These are phyloP conservation scores for Aspergillus neotritici DNA, from an alignment of 2,329 filamentous ascomycete species.

Conservation along the genomic window DNA sequence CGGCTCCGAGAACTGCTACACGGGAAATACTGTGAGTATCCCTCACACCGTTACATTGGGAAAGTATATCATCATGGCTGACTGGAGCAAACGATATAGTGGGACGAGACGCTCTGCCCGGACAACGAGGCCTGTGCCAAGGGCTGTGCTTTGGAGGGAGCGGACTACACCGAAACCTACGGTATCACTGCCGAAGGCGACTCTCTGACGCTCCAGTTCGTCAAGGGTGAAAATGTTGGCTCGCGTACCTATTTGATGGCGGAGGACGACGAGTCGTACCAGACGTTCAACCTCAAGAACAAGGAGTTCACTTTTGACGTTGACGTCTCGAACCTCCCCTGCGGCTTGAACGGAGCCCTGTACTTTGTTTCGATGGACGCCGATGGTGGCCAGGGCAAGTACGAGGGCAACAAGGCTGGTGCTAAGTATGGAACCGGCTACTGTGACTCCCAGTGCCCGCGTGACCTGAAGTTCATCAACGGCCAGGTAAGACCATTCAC, in stretches of 20 bases:
- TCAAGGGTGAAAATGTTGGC: slow-evolving; percentile 40
- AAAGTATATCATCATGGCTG: too few species aligned
- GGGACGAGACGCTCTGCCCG: slow-evolving; percentile 46
- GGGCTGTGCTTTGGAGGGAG: slow-evolving; percentile 54
- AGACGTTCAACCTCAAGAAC: slow-evolving; percentile 59
- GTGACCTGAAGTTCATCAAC: slow-evolving; percentile 43
- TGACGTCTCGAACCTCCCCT: slow-evolving; percentile 61
- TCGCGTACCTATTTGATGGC: slow-evolving; percentile 59
- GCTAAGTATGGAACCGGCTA: slow-evolving; percentile 59
- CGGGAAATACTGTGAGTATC: slow-evolving; percentile 39
- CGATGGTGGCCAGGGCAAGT: slow-evolving; percentile 53
- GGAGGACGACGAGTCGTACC: slow-evolving; percentile 54
- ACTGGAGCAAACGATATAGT: slow-evolving; percentile 15
- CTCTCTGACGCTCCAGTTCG: slow-evolving; percentile 45
- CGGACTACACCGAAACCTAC: slow-evolving; percentile 49
- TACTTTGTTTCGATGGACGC: slow-evolving; percentile 58
- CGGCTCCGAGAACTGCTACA: slow-evolving; percentile 52
- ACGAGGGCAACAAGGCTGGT: slow-evolving; percentile 50
- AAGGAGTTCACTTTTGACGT: slow-evolving; percentile 68
- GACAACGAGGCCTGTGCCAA: slow-evolving; percentile 46
- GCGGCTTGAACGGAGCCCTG: slow-evolving; percentile 65
- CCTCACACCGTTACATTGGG: too few species aligned
- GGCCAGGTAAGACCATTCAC: slow-evolving; percentile 22
- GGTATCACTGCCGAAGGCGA: slow-evolving; percentile 48
- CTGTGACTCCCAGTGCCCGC: slow-evolving; percentile 55